phyloP scores from a whole-genome alignment of 164 flowering plant species.

The Malania oleifera region DNA sequence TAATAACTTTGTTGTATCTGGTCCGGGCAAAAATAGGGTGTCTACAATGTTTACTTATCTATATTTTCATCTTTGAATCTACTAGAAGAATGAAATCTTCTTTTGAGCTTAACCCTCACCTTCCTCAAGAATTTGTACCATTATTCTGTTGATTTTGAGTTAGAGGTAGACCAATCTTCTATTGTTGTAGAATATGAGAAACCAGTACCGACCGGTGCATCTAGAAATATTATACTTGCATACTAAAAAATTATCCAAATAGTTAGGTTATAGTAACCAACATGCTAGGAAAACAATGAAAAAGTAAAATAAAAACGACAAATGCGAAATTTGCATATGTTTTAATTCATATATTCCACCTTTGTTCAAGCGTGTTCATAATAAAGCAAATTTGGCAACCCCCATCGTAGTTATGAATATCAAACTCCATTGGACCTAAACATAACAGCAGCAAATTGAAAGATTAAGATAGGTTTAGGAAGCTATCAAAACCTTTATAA shows the following conservation, averaged over 20 bases:
- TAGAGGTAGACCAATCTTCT: conserved; percentile 3
- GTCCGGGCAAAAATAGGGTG: too few species aligned
- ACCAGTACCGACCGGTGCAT: conserved; percentile 27
- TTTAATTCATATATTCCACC: conserved; percentile 7
- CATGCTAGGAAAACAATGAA: too few species aligned
- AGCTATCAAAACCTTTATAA: not conserved
- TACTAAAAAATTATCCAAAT: not conserved
- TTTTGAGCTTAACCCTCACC: too few species aligned
- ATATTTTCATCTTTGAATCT: too few species aligned
- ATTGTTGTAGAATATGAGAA: conserved; percentile 21
- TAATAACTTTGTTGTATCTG: too few species aligned
- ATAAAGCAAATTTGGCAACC: conserved; percentile 7
- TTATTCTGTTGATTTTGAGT: conserved; percentile 3
- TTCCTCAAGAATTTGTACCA: conserved; percentile 11
- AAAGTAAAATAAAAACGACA: not conserved
- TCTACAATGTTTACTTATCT: too few species aligned
- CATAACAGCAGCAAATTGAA: not conserved
- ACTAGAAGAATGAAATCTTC: too few species aligned
- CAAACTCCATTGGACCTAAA: conserved; percentile 23
- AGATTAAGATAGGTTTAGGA: not conserved
- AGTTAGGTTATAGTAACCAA: not conserved
- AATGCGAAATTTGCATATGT: not conserved
- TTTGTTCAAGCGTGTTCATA: conserved; percentile 29
- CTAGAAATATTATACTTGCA: conserved; percentile 22
- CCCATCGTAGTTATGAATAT: conserved; percentile 15